Evolutionary conservation across 768 basidiomycete genomes (phyloP).

Genomic region (Boletus rubroflammeus): DNA sequence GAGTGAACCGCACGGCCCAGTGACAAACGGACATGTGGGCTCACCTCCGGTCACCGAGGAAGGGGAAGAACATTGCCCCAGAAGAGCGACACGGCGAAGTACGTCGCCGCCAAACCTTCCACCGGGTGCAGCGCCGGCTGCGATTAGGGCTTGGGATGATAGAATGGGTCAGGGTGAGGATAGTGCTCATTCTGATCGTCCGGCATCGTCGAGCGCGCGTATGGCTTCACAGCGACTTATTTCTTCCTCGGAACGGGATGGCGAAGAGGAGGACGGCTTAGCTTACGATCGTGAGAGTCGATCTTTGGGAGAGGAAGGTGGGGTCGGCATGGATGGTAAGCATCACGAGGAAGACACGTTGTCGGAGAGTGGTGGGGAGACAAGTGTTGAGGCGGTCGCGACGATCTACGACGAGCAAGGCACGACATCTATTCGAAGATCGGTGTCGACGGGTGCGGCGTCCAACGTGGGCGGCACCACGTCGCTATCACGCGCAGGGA

Average conservation of each 20-base stretch:
- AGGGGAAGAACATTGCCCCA: constrained; percentile 13
- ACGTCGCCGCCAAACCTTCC: constrained; percentile 40
- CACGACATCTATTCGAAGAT: constrained; percentile 2
- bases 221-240: constrained; percentile 33
- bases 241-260: constrained; percentile 31
- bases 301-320: constrained; percentile 5
- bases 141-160: constrained; percentile 36
- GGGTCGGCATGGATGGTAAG: constrained; percentile 6
- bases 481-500: constrained; percentile 15
- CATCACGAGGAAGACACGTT: constrained; percentile 11
- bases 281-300: constrained; percentile 24
- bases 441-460: constrained; percentile 5
- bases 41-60: constrained; percentile 9
- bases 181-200: constrained; percentile 30
- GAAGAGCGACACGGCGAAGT: constrained; percentile 29
- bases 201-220: constrained; percentile 31
- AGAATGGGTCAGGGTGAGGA: constrained; percentile 33
- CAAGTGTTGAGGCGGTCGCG: neutral
- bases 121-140: constrained; percentile 39
- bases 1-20: constrained; percentile 20
- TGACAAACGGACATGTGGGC: constrained; percentile 13
- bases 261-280: constrained; percentile 26
- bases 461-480: neutral
- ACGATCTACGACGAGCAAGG: neutral
- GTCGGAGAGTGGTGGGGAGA: constrained; percentile 9